A percentile compares a stretch with the other conserved stretches of the same genome.
Conservation (phyloP, 2,329 filamentous ascomycete genomes). For the Arthrobotrys pseudoclavata region DNA sequence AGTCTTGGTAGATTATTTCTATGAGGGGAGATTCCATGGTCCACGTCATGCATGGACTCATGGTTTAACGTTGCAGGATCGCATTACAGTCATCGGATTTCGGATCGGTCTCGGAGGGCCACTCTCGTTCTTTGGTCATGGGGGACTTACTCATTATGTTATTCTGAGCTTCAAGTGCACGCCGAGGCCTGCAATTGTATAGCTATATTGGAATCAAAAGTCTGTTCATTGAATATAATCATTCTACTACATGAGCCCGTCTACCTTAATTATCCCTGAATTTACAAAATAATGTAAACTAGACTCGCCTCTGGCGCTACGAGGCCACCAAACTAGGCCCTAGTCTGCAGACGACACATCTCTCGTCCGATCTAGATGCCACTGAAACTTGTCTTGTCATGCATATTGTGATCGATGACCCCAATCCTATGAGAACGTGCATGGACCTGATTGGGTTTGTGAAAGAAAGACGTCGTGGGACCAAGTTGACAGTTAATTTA, state of each 20-base stretch:
- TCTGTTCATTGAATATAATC: neutral
- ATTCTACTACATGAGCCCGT: neutral
- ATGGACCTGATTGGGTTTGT: constrained; percentile 26
- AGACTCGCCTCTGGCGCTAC: too few relatives aligned
- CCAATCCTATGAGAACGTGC: constrained; percentile 1
- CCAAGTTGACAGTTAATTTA: neutral
- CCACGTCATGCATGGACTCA: too few relatives aligned
- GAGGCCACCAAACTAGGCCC: too few relatives aligned
- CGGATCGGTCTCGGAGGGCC: too few relatives aligned
- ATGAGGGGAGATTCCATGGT: neutral
- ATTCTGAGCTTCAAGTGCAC: too few relatives aligned
- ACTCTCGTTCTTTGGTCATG: too few relatives aligned
- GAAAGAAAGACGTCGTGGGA: constrained; percentile 33
- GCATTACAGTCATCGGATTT: neutral
- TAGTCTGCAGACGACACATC: neutral
- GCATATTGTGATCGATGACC: constrained; percentile 26
- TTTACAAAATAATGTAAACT: too few relatives aligned
- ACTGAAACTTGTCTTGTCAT: neutral
- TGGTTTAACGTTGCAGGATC: too few relatives aligned
- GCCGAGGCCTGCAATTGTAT: neutral
- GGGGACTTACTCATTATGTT: too few relatives aligned
- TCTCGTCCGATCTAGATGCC: neutral
- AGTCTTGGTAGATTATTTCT: constrained; percentile 74
- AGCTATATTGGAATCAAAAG: constrained; percentile 6
- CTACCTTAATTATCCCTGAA: neutral